These are phyloP conservation scores for Alloteropsis angusta DNA, from an alignment of 202 grass and related monocot species.

Conservation along the genomic window DNA sequence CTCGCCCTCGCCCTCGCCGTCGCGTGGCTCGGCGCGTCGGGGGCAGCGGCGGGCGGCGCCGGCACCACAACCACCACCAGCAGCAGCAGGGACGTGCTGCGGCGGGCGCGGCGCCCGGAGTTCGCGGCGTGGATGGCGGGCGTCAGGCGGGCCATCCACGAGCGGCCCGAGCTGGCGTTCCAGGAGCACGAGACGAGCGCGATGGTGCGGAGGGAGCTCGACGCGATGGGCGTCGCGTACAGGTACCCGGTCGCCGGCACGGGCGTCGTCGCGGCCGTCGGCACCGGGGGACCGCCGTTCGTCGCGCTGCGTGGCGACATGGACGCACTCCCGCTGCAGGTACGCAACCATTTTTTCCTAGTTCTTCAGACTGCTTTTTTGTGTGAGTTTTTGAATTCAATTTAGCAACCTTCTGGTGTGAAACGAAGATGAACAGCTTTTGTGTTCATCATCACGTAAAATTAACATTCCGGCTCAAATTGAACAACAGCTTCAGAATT, in stretches of 20 bases:
- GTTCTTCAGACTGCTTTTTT: neutral
- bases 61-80: no score
- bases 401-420: neutral
- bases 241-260: constrained; percentile 41
- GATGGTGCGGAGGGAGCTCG: constrained; percentile 46
- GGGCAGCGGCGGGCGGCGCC: neutral
- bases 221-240: constrained; percentile 42
- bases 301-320: constrained; percentile 57
- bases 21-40: neutral
- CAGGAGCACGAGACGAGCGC: constrained; percentile 55
- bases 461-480: neutral
- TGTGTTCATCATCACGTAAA: neutral
- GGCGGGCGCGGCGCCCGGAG: constrained; percentile 27
- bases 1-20: neutral
- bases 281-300: constrained; percentile 44
- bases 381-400: neutral
- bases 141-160: constrained; percentile 52
- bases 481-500: neutral
- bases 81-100: neutral
- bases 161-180: constrained; percentile 57
- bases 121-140: constrained; percentile 61
- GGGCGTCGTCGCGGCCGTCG: constrained; percentile 47
- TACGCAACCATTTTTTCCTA: neutral
- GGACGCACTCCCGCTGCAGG: constrained; percentile 64
- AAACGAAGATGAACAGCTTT: neutral